Evolutionary conservation across 257 asterid species (phyloP), one percentile per base, ranked within the genome.

Genomic region (Capsicum pubescens): DNA sequence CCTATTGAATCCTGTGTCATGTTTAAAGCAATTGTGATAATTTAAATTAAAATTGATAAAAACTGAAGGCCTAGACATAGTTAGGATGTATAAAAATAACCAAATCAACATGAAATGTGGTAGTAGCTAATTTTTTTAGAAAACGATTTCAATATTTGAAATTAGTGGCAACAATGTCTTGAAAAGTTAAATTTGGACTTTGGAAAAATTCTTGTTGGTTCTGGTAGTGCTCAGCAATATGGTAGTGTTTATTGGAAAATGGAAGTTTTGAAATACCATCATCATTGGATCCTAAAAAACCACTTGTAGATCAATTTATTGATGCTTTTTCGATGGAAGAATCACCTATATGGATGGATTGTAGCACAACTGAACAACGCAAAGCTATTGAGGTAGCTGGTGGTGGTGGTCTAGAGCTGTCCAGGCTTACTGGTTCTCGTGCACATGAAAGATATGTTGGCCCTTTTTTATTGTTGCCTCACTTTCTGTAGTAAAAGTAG

Each of bases 211-310:
- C 91, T 86, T 15, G 97, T 98, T 60, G 84, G 93, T 86, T 96
- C 99, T 19, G 98, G 98, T 21, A 95, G 99, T 84, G 99, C 95
- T 55, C 98, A 94, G 90, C 99, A 94, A 80, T 98, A 95, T 77
- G 99, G 99, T 61, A 96, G 99, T 85, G 99, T 94, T 50, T 96
- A 91, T 57, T 96, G 98, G 98, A 93, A 76, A 92, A 19, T 10
- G 95, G 97, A 6, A 90, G 97, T 87, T 87, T 86, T 7, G n/a
- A 66, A 79, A 71, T 85, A 26, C 68, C 94, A 52, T 90, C 94
- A 1, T 92, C 95, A 3, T 70, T 96, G 88, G 95, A 94, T 81
- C 84, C 97, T 0, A 87, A 84, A 56, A 89, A 87, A 50, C 68
- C 80, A 10, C 71, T 94, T 89, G 84, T 84, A 26, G 94, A 92